These are phyloP conservation scores for Pyricularia sp. DNA, from an alignment of 2,329 filamentous ascomycete genomes.

Conservation along the genomic window DNA sequence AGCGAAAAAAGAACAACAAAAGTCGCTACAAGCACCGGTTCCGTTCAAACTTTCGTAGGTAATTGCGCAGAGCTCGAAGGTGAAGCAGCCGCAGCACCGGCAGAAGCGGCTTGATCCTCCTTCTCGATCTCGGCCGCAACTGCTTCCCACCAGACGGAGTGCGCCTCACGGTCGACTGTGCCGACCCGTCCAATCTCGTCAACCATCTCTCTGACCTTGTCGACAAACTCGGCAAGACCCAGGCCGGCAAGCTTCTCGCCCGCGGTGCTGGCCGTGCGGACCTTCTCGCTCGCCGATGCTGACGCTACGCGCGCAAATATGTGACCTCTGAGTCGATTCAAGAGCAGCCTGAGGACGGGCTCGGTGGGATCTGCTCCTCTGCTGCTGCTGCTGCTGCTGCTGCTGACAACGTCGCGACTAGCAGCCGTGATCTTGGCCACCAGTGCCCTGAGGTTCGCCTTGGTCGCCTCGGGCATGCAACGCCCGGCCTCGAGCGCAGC, in stretches of 20 bases:
- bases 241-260: conserved; percentile 60
- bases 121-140: conserved; percentile 47
- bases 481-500: conserved; percentile 52
- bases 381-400: not conserved
- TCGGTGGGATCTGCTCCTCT: conserved; percentile 35
- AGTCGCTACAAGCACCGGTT: not conserved
- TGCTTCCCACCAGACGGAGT: conserved; percentile 62
- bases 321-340: conserved; percentile 58
- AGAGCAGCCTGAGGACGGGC: conserved; percentile 55
- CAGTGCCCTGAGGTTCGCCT: conserved; percentile 46
- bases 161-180: conserved; percentile 56
- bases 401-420: not conserved
- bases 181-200: conserved; percentile 58
- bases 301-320: conserved; percentile 56
- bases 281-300: conserved; percentile 59
- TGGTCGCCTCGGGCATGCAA: conserved; percentile 56
- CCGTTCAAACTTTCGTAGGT: not conserved
- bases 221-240: conserved; percentile 65
- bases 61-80: not conserved
- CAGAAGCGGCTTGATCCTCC: conserved; percentile 15
- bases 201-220: conserved; percentile 58
- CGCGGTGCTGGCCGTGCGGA: conserved; percentile 58
- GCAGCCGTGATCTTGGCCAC: conserved; percentile 47
- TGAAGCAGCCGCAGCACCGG: not conserved
- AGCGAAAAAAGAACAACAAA: not conserved